A percentile compares a stretch with the other conserved stretches of the same genome.
Evolutionary conservation across 2,329 filamentous ascomycete genomes (phyloP).

Genomic region (Fulvia fulva): DNA sequence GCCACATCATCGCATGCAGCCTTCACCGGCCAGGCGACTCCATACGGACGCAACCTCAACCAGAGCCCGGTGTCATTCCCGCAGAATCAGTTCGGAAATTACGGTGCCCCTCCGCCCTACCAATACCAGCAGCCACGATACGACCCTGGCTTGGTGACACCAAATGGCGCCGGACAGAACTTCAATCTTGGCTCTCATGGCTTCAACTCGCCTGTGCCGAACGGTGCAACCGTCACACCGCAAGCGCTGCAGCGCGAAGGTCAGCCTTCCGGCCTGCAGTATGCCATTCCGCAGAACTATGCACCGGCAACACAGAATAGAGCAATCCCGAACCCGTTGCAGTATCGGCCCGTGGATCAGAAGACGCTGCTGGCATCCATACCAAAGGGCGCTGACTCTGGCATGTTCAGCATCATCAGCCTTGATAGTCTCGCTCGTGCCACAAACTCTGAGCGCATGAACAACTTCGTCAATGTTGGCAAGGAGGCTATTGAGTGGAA

Average conservation of each 20-base stretch:
- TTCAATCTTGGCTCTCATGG: conserved; percentile 16
- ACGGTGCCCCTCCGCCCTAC: conserved; percentile 18
- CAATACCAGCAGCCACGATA: conserved; percentile 26
- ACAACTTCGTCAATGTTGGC: conserved; percentile 44
- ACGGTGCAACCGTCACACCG: conserved; percentile 29
- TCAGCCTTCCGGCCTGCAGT: conserved; percentile 3
- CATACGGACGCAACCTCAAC: conserved; percentile 24
- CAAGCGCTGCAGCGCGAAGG: conserved; percentile 28
- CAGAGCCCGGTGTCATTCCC: conserved; percentile 28
- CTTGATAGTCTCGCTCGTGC: conserved; percentile 39
- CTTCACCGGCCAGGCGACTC: conserved; percentile 19
- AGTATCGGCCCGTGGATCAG: conserved; percentile 23
- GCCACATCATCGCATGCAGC: conserved; percentile 14
- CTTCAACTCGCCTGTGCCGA: conserved; percentile 15
- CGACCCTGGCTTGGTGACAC: conserved; percentile 16
- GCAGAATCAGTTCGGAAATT: conserved; percentile 23
- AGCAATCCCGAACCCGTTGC: neutral
- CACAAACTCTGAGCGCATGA: conserved; percentile 43
- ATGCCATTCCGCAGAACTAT: conserved; percentile 8
- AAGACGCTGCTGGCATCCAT: conserved; percentile 26
- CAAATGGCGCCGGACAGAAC: conserved; percentile 12
- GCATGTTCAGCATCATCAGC: conserved; percentile 42
- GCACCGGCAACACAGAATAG: conserved; percentile 7
- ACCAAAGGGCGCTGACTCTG: conserved; percentile 28
- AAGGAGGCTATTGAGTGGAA: conserved; percentile 39